phyloP scores from a whole-genome alignment of 1,139 yeast genomes.

The Magnusiomyces fungicola region DNA sequence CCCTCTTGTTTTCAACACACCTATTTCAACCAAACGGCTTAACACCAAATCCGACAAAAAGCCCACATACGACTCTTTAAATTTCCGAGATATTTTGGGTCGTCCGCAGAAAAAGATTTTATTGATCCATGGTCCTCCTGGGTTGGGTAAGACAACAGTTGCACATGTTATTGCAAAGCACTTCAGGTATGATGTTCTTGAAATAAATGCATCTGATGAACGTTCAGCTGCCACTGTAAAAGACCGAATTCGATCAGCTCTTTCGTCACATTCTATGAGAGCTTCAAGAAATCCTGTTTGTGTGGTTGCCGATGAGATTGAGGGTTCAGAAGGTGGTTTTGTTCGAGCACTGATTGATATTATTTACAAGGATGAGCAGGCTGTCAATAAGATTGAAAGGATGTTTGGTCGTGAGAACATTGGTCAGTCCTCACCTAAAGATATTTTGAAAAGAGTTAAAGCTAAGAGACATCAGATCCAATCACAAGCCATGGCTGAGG shows the following conservation, averaged over 20 bases:
- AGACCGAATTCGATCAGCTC: constrained; percentile 61
- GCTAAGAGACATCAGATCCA: not conserved
- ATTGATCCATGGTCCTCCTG: constrained; percentile 86
- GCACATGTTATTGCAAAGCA: constrained; percentile 81
- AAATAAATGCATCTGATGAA: constrained; percentile 87
- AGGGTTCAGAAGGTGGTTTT: constrained; percentile 84
- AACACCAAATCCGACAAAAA: constrained; percentile 18
- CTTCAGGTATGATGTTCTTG: constrained; percentile 73
- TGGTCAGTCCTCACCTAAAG: not conserved
- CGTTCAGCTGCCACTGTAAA: constrained; percentile 50
- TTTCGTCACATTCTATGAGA: constrained; percentile 50
- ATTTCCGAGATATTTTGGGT: constrained; percentile 45
- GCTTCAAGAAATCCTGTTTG: constrained; percentile 63
- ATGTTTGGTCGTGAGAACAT: constrained; percentile 22
- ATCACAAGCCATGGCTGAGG: constrained; percentile 21
- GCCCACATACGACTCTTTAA: not conserved
- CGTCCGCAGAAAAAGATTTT: constrained; percentile 68
- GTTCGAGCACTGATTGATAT: constrained; percentile 60
- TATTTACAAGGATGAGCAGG: constrained; percentile 50
- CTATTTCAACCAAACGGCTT: constrained; percentile 9
- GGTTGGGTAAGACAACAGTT: constrained; percentile 89
- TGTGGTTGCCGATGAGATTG: constrained; percentile 82
- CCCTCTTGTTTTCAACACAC: constrained; percentile 43
- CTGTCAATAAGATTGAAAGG: constrained; percentile 5
- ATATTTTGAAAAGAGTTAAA: not conserved